These are phyloP conservation scores for Geotrichum fermentans DNA, from an alignment of 1,139 yeast genomes.

Conservation along the genomic window DNA sequence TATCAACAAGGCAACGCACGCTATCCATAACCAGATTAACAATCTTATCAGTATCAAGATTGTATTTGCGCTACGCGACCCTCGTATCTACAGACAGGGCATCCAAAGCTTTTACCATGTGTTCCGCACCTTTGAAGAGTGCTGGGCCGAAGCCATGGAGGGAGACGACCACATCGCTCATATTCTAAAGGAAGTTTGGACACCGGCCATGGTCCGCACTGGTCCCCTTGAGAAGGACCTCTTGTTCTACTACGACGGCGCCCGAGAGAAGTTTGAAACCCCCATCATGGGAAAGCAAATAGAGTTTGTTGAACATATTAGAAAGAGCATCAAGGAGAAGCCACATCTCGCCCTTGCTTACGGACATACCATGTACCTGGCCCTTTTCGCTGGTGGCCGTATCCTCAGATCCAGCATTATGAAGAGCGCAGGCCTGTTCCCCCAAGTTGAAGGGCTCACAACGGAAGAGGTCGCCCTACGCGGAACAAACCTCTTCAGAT, in stretches of 20 bases:
- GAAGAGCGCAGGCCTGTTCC: conserved; percentile 68
- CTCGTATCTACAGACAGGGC: conserved; percentile 74
- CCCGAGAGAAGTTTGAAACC: conserved; percentile 48
- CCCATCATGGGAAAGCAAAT: conserved; percentile 62
- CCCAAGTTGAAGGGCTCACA: conserved; percentile 59
- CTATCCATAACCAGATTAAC: conserved; percentile 63
- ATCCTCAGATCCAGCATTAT: conserved; percentile 64
- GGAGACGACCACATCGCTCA: conserved; percentile 40
- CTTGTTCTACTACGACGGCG: conserved; percentile 58
- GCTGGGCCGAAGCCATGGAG: conserved; percentile 37
- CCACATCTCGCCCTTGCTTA: conserved; percentile 77
- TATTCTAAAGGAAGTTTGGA: conserved; percentile 54
- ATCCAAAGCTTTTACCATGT: conserved; percentile 73
- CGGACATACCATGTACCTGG: conserved; percentile 80
- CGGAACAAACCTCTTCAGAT: conserved; percentile 70
- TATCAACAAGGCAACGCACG: conserved; percentile 63
- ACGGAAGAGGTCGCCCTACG: conserved; percentile 55
- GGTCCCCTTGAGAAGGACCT: conserved; percentile 58
- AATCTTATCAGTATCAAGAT: conserved; percentile 64
- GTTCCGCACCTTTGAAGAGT: conserved; percentile 61
- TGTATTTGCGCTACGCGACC: conserved; percentile 71
- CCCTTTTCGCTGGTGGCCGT: conserved; percentile 82
- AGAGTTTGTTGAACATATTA: conserved; percentile 58
- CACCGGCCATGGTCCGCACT: conserved; percentile 64
- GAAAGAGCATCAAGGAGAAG: conserved; percentile 49